Percentiles rank a stretch among this genome's conserved stretches.
phyloP scores from a whole-genome alignment of 352 stramenopile genomes.

The Pelagophyceae sp. region DNA sequence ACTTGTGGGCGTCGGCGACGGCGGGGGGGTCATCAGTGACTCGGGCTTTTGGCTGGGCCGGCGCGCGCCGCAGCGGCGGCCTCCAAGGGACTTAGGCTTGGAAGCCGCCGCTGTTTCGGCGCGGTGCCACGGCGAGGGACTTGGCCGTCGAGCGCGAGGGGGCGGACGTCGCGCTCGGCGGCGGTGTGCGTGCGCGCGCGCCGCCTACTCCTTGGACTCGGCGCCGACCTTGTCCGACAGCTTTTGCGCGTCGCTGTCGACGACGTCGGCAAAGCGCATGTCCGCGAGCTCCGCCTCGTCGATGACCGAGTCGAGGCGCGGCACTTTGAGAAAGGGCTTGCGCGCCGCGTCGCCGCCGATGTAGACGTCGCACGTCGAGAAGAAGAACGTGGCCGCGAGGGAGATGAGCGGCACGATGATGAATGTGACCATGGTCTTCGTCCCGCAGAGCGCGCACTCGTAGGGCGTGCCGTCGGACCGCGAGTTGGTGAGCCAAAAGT shows the following conservation, averaged over 20 bases:
- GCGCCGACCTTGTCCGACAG: neutral
- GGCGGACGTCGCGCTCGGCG: too few relatives aligned
- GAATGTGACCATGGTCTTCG: slow-evolving; percentile 51
- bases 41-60: too few relatives aligned
- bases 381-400: slow-evolving; percentile 40
- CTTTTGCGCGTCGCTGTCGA: neutral
- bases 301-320: slow-evolving; percentile 1
- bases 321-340: slow-evolving; percentile 35
- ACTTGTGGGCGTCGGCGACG: too few relatives aligned
- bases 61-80: too few relatives aligned
- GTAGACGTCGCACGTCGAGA: slow-evolving; percentile 42
- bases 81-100: too few relatives aligned
- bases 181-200: too few relatives aligned
- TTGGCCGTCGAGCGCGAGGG: too few relatives aligned
- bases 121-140: too few relatives aligned
- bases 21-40: too few relatives aligned
- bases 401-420: slow-evolving; percentile 46
- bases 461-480: neutral
- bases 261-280: neutral
- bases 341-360: slow-evolving; percentile 40
- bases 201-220: neutral
- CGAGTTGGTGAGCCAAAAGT: slow-evolving; percentile 52
- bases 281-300: neutral
- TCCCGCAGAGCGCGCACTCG: slow-evolving; percentile 49
- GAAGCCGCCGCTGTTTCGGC: too few relatives aligned